A percentile compares a stretch with the other conserved stretches of the same genome.
Conservation (phyloP, 176 grass and related monocot species). For the Aegilops sharonensis region DNA sequence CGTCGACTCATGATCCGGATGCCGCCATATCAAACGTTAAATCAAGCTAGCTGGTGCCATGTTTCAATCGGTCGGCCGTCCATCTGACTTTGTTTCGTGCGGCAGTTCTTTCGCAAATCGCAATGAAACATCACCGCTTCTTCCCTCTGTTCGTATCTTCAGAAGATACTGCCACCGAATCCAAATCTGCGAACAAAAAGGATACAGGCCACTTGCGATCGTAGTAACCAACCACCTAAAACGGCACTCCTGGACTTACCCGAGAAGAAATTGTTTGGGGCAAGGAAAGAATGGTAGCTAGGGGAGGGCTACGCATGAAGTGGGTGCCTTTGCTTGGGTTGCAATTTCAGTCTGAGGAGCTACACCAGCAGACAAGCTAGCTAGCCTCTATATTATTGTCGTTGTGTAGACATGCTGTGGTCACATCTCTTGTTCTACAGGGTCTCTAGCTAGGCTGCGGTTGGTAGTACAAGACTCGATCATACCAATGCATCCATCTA, state of each 20-base stretch:
- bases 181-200: not conserved
- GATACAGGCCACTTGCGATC: not conserved
- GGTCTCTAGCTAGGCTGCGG: not conserved
- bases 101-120: not conserved
- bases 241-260: too few species aligned
- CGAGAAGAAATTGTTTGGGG: too few species aligned
- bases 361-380: not conserved
- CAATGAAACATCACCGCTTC: not conserved
- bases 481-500: too few species aligned
- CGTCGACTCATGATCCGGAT: not conserved
- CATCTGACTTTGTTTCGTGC: not conserved
- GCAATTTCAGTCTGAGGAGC: slow-evolving; percentile 16
- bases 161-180: not conserved
- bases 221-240: too few species aligned
- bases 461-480: too few species aligned
- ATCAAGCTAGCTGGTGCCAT: not conserved
- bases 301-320: not conserved
- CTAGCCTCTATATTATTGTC: too few species aligned
- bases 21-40: too few species aligned
- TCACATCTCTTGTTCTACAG: not conserved
- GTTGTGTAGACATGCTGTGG: not conserved
- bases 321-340: slow-evolving; percentile 28
- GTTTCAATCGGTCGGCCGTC: not conserved
- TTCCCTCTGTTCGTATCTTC: not conserved
- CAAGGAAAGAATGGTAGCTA: not conserved